A percentile compares a stretch with the other conserved stretches of the same genome.
These are phyloP conservation scores for Biscutella laevigata DNA, from an alignment of 441 rosid genomes.

Conservation along the genomic window DNA sequence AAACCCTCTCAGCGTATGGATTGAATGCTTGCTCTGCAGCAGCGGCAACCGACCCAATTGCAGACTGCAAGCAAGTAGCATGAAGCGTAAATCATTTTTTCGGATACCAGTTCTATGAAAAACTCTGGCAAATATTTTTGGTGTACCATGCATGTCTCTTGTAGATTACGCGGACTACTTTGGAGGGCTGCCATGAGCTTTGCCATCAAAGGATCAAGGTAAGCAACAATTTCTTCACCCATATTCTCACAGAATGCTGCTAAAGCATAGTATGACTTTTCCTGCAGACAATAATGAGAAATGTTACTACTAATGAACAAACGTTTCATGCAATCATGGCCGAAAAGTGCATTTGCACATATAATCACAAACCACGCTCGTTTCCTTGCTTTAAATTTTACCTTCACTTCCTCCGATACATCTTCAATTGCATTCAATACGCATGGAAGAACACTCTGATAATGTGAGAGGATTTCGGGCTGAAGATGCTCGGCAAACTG, in stretches of 20 bases:
- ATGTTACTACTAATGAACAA: slow-evolving; percentile 5
- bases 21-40: slow-evolving; percentile 96
- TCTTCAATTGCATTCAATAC: slow-evolving; percentile 88
- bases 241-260: slow-evolving; percentile 99
- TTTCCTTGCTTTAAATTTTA: slow-evolving; percentile 18
- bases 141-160: slow-evolving; percentile 96
- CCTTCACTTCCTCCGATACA: slow-evolving; percentile 97
- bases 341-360: background rate
- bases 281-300: slow-evolving; percentile 36
- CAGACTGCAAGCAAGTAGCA: slow-evolving; percentile 57
- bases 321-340: background rate
- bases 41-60: slow-evolving; percentile 95
- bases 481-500: slow-evolving; percentile 97
- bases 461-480: slow-evolving; percentile 81
- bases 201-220: slow-evolving; percentile 86
- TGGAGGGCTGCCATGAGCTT: slow-evolving; percentile 79
- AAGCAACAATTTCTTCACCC: slow-evolving; percentile 93
- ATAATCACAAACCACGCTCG: background rate
- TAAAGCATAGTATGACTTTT: slow-evolving; percentile 94
- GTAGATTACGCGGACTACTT: slow-evolving; percentile 82
- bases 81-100: slow-evolving; percentile 12
- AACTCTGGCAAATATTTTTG: slow-evolving; percentile 12
- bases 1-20: slow-evolving; percentile 90
- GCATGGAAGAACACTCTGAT: slow-evolving; percentile 87
- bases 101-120: background rate